These are phyloP conservation scores for Lepiota venenata DNA, from an alignment of 768 basidiomycete genomes.

Conservation along the genomic window DNA sequence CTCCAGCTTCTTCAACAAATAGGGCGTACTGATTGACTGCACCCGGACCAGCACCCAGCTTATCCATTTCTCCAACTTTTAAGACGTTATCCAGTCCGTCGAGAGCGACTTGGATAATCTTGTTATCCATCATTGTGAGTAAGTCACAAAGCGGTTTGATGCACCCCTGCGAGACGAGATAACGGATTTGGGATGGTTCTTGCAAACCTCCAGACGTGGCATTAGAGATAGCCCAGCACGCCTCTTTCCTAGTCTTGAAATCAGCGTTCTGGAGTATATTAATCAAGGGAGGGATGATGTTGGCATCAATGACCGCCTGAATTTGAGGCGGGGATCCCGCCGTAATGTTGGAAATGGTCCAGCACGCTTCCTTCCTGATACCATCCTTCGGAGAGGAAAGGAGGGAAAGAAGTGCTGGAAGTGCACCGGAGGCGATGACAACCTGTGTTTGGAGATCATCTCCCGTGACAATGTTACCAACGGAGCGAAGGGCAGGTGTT, in stretches of 20 bases:
- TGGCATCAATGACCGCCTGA: constrained; percentile 95
- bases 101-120: constrained; percentile 97
- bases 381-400: constrained; percentile 97
- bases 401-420: constrained; percentile 89
- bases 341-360: constrained; percentile 99
- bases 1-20: constrained; percentile 96
- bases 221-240: constrained; percentile 99
- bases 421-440: constrained; percentile 95
- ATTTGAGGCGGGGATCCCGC: constrained; percentile 97
- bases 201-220: constrained; percentile 97
- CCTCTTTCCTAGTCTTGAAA: constrained; percentile 99
- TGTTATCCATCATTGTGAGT: constrained; percentile 98
- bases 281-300: constrained; percentile 96
- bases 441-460: constrained; percentile 99
- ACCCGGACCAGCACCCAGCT: constrained; percentile 74
- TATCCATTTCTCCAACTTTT: constrained; percentile 97
- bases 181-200: constrained; percentile 95
- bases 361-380: constrained; percentile 99
- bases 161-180: constrained; percentile 96
- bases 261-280: constrained; percentile 97
- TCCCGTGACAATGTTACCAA: constrained; percentile 99
- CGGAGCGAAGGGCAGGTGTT: constrained; percentile 96
- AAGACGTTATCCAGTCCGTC: constrained; percentile 98
- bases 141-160: constrained; percentile 98
- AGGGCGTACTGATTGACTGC: constrained; percentile 90